A percentile compares a stretch with the other conserved stretches of the same genome.
Evolutionary conservation across 345 rosid genomes (phyloP).

Genomic region (Microcos paniculata): DNA sequence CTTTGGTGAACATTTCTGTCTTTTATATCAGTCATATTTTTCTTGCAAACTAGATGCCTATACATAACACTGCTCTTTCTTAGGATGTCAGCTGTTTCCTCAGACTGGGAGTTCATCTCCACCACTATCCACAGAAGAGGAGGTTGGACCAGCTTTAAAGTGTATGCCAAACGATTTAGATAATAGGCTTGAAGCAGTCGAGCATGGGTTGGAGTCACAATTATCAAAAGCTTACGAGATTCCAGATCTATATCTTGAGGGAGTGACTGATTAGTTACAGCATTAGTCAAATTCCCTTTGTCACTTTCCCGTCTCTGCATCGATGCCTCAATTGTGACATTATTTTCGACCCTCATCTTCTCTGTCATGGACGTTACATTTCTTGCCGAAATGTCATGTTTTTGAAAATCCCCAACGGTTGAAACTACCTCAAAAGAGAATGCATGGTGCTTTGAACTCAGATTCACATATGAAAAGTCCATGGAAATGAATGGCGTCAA

Average conservation of each 20-base stretch:
- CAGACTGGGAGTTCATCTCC: slow-evolving; percentile 56
- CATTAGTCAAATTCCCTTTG: slow-evolving; percentile 9
- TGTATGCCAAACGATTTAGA: slow-evolving; percentile 48
- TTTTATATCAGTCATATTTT: slow-evolving; percentile 44
- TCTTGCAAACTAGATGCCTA: slow-evolving; percentile 57
- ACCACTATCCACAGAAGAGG: slow-evolving; percentile 73
- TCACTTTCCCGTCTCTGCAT: slow-evolving; percentile 15
- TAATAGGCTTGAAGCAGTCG: slow-evolving; percentile 45
- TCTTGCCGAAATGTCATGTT: slow-evolving; percentile 12
- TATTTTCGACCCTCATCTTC: slow-evolving; percentile 3
- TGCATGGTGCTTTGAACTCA: slow-evolving; percentile 32
- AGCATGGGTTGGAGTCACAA: slow-evolving; percentile 51
- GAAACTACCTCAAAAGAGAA: slow-evolving; percentile 40
- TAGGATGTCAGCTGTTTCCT: slow-evolving; percentile 50
- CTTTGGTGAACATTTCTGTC: slow-evolving; percentile 54
- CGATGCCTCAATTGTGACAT: slow-evolving; percentile 21
- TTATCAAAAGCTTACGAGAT: slow-evolving; percentile 46
- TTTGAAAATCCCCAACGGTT: slow-evolving; percentile 19
- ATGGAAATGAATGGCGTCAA: slow-evolving; percentile 39
- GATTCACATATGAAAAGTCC: slow-evolving; percentile 27
- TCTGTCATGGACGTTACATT: slow-evolving; percentile 12
- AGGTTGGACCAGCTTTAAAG: slow-evolving; percentile 47
- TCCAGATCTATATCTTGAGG: slow-evolving; percentile 20
- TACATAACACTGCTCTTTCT: slow-evolving; percentile 55
- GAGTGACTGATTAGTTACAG: slow-evolving; percentile 14